These are phyloP conservation scores for Staphylotrichum tortipilum DNA, from an alignment of 495 filamentous ascomycete species.

Conservation along the genomic window DNA sequence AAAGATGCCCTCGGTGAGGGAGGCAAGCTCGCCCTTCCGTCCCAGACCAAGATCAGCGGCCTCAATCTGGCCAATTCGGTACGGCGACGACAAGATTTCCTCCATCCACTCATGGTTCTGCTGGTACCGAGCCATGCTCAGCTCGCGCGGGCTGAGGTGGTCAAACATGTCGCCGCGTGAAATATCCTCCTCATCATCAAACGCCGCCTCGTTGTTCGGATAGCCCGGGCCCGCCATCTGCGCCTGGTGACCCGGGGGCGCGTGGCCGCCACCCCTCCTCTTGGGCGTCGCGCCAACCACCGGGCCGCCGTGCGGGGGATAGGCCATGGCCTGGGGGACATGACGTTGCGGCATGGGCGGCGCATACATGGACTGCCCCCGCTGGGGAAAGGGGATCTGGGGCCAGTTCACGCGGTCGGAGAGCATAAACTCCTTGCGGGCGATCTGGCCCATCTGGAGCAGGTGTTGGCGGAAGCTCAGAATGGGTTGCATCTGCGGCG, in stretches of 20 bases:
- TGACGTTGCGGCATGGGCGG: conserved; percentile 28
- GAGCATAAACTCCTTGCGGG: conserved; percentile 89
- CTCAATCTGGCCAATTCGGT: conserved; percentile 70
- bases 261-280: conserved; percentile 24
- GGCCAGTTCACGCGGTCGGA: conserved; percentile 85
- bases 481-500: conserved; percentile 50
- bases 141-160: conserved; percentile 74
- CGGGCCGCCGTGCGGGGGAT: conserved; percentile 37
- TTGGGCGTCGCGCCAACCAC: conserved; percentile 40
- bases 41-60: conserved; percentile 82
- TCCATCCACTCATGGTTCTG: conserved; percentile 99
- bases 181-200: conserved; percentile 85
- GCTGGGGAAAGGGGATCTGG: conserved; percentile 58
- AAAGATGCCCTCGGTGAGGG: conserved; percentile 70
- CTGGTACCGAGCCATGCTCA: conserved; percentile 73
- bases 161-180: conserved; percentile 81
- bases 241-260: conserved; percentile 19
- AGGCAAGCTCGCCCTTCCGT: conserved; percentile 73
- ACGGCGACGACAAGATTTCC: conserved; percentile 85
- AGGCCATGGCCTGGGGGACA: conserved; percentile 43
- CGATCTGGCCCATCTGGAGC: conserved; percentile 69
- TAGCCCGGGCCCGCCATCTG: conserved; percentile 21
- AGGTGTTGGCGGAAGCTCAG: conserved; percentile 59
- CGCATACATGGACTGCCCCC: conserved; percentile 37
- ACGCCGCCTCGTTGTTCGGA: conserved; percentile 40